phyloP scores from a whole-genome alignment of 164 flowering plant species.

The Sextonia rubra region DNA sequence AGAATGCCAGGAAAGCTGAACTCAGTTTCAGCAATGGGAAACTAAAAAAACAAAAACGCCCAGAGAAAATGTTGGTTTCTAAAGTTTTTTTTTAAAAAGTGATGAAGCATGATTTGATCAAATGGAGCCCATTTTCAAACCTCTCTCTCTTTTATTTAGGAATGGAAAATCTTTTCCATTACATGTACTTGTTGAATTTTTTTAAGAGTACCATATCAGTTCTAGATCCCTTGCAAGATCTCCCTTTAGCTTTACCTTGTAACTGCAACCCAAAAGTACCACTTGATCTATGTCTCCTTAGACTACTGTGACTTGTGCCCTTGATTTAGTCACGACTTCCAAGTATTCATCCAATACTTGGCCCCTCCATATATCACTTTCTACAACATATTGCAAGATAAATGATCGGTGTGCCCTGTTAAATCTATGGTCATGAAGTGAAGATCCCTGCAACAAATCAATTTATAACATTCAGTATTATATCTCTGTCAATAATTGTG shows the following conservation, averaged over 20 bases:
- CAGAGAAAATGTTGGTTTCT: too few relatives aligned
- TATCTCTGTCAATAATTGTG: neutral
- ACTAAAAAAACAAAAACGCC: too few relatives aligned
- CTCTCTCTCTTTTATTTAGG: too few relatives aligned
- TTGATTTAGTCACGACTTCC: slow-evolving; percentile 25
- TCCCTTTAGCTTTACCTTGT: slow-evolving; percentile 40
- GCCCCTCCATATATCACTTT: slow-evolving; percentile 83
- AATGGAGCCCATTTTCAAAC: too few relatives aligned
- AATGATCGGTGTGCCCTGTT: slow-evolving; percentile 75
- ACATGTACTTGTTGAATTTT: neutral
- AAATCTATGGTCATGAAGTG: slow-evolving; percentile 37
- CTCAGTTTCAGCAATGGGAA: too few relatives aligned
- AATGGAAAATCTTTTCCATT: neutral
- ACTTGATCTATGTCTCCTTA: slow-evolving; percentile 63
- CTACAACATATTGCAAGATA: slow-evolving; percentile 91
- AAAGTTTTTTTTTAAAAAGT: too few relatives aligned
- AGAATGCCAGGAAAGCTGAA: too few relatives aligned
- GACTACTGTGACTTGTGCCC: slow-evolving; percentile 32
- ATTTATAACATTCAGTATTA: neutral
- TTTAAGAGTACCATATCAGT: slow-evolving; percentile 32
- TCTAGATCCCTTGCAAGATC: slow-evolving; percentile 40
- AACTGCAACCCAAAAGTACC: slow-evolving; percentile 60
- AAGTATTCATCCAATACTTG: slow-evolving; percentile 48
- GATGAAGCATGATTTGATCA: too few relatives aligned
- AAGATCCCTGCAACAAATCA: slow-evolving; percentile 34